phyloP scores from a whole-genome alignment of 768 basidiomycete species.

The Pleurotus sapidus region DNA sequence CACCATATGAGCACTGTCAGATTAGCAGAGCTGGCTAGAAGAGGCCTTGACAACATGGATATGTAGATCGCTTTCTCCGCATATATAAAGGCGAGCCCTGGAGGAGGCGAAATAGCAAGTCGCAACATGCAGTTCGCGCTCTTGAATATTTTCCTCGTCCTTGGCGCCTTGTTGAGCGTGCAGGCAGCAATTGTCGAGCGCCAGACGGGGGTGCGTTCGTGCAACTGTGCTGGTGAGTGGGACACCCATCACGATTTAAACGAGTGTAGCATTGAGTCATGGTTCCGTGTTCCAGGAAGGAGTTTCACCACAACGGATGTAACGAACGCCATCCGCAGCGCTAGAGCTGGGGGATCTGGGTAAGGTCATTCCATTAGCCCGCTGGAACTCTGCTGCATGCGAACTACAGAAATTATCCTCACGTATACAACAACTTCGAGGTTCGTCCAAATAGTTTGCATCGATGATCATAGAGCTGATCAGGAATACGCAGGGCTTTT shows the following conservation, averaged over 20 bases:
- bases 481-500: slow-evolving; percentile 16
- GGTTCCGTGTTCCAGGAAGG: not conserved
- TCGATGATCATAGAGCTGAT: too few relatives aligned
- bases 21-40: too few relatives aligned
- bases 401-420: slow-evolving; percentile 20
- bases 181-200: slow-evolving; percentile 16
- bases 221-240: slow-evolving; percentile 20
- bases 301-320: slow-evolving; percentile 16
- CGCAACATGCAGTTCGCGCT: not conserved
- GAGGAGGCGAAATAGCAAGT: too few relatives aligned
- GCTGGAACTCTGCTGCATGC: not conserved
- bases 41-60: too few relatives aligned
- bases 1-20: too few relatives aligned
- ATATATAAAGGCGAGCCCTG: too few relatives aligned
- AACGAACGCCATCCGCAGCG: slow-evolving; percentile 15
- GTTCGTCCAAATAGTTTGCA: slow-evolving; percentile 5
- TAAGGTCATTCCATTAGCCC: slow-evolving; percentile 3
- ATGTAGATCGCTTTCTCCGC: too few relatives aligned
- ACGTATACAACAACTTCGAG: slow-evolving; percentile 23
- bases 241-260: not conserved
- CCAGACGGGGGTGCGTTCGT: slow-evolving; percentile 15
- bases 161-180: slow-evolving; percentile 10
- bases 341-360: slow-evolving; percentile 20
- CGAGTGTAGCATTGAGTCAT: not conserved
- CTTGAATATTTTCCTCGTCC: not conserved